phyloP scores from a whole-genome alignment of 306 rosid species.

The Hylodesmum podocarpum region DNA sequence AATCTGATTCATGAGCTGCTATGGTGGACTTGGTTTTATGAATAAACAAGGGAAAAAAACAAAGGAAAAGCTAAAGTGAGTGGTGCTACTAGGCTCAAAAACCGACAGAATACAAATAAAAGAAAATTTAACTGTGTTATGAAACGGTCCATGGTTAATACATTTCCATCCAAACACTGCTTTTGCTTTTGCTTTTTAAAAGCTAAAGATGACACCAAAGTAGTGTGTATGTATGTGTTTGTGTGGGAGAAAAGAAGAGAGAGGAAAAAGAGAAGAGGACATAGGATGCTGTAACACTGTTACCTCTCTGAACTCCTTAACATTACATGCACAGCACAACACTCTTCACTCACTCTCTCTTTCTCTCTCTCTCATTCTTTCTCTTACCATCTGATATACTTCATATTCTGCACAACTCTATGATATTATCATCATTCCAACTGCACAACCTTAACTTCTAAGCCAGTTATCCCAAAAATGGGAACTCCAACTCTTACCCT shows the following conservation, averaged over 20 bases:
- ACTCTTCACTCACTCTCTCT: not conserved
- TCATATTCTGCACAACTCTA: slow-evolving; percentile 31
- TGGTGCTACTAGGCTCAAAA: slow-evolving; percentile 33
- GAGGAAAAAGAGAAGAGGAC: slow-evolving; percentile 22
- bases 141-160: slow-evolving; percentile 58
- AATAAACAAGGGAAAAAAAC: not conserved
- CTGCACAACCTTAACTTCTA: slow-evolving; percentile 25
- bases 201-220: slow-evolving; percentile 68
- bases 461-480: slow-evolving; percentile 31
- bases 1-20: slow-evolving; percentile 29
- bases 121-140: slow-evolving; percentile 32
- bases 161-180: slow-evolving; percentile 55
- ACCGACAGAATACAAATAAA: slow-evolving; percentile 18
- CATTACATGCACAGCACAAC: slow-evolving; percentile 20
- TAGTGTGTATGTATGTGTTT: slow-evolving; percentile 19
- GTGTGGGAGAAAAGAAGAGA: slow-evolving; percentile 15
- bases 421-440: slow-evolving; percentile 7
- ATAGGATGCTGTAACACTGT: slow-evolving; percentile 37
- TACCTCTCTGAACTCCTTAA: slow-evolving; percentile 19
- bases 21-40: slow-evolving; percentile 17
- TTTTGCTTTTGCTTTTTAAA: slow-evolving; percentile 78
- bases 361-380: not conserved
- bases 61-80: not conserved
- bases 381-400: slow-evolving; percentile 22
- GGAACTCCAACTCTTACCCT: slow-evolving; percentile 36